These are phyloP conservation scores for Musa beccarii DNA, from an alignment of 176 grass and related monocot genomes.

Conservation along the genomic window DNA sequence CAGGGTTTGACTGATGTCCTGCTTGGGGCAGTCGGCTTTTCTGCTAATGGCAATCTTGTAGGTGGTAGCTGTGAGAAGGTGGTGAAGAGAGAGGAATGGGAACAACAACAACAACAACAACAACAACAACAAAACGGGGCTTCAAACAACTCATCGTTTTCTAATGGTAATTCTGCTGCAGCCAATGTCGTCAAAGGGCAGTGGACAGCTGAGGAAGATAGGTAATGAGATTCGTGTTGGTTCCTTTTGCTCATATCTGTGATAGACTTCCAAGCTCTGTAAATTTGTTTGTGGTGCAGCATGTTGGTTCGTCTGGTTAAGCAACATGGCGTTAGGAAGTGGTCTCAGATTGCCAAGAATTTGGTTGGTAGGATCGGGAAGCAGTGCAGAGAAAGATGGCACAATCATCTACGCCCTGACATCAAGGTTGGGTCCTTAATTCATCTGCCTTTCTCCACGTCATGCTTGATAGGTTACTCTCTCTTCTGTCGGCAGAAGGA, in stretches of 20 bases:
- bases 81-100: neutral
- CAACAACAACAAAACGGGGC: neutral
- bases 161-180: neutral
- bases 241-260: neutral
- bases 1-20: neutral
- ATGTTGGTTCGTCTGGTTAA: constrained; percentile 39
- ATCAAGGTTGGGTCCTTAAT: constrained; percentile 41
- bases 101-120: neutral
- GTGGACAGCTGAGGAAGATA: constrained; percentile 65
- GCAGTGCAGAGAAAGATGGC: constrained; percentile 78
- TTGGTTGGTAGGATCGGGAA: constrained; percentile 66
- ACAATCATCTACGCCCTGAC: constrained; percentile 57
- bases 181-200: constrained; percentile 37
- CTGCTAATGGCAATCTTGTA: constrained; percentile 17
- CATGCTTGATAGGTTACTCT: neutral
- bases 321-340: constrained; percentile 43
- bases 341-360: constrained; percentile 47
- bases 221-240: neutral
- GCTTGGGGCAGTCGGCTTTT: neutral
- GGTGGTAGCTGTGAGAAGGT: neutral
- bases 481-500: constrained; percentile 32
- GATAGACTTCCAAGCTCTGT: neutral
- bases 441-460: neutral
- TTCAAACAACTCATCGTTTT: neutral
- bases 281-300: constrained; percentile 11